These are phyloP conservation scores for Huntiella decipiens DNA, from an alignment of 2,329 filamentous ascomycete genomes.

Conservation along the genomic window DNA sequence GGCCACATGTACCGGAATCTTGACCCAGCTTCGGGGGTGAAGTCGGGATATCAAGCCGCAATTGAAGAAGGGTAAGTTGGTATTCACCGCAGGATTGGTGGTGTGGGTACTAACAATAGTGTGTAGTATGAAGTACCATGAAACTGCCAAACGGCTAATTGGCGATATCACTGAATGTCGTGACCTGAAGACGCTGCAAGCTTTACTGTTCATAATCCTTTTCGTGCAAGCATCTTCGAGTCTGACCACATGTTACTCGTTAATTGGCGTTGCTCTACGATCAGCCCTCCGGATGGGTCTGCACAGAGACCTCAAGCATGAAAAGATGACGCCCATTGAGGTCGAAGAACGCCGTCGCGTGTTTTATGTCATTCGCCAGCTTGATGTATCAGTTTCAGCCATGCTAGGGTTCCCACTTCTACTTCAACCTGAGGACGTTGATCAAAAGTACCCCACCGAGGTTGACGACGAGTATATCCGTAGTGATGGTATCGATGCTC, in stretches of 20 bases:
- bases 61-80: conserved; percentile 36
- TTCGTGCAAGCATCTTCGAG: conserved; percentile 67
- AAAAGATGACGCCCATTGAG: conserved; percentile 42
- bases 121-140: conserved; percentile 54
- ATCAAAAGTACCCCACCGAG: conserved; percentile 44
- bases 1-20: conserved; percentile 52
- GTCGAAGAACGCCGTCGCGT: conserved; percentile 43
- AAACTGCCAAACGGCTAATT: conserved; percentile 44
- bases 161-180: conserved; percentile 50
- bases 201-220: conserved; percentile 60
- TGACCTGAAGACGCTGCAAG: conserved; percentile 55
- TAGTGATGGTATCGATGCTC: conserved; percentile 30
- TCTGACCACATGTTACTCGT: conserved; percentile 61
- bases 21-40: conserved; percentile 31
- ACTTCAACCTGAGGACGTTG: conserved; percentile 44
- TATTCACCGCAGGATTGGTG: too few relatives aligned
- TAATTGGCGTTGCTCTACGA: conserved; percentile 58
- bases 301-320: conserved; percentile 51
- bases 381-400: conserved; percentile 52
- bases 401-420: conserved; percentile 47
- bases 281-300: conserved; percentile 61
- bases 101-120: neutral
- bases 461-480: conserved; percentile 52
- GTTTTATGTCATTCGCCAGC: conserved; percentile 49
- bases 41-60: conserved; percentile 28